Evolutionary conservation across 495 filamentous ascomycete genomes (phyloP).

Genomic region (Astrothelium macrocarpum): DNA sequence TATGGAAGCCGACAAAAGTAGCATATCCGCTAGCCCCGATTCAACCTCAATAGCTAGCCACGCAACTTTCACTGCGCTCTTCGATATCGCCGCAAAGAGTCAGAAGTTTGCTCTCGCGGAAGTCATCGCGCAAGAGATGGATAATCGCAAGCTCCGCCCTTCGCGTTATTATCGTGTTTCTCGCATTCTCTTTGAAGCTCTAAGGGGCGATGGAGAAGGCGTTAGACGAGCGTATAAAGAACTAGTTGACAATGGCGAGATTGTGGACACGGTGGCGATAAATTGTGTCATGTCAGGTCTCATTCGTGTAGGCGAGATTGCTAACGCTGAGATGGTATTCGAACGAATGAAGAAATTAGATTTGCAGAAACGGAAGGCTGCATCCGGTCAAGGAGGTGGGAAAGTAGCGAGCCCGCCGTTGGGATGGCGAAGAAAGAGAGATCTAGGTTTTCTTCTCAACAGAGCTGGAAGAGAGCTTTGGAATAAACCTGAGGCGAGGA

Average conservation of each 20-base stretch:
- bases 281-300: slow-evolving; percentile 78
- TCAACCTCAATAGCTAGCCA: slow-evolving; percentile 50
- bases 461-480: slow-evolving; percentile 42
- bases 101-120: slow-evolving; percentile 74
- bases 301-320: slow-evolving; percentile 58
- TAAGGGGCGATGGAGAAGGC: slow-evolving; percentile 55
- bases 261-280: slow-evolving; percentile 78
- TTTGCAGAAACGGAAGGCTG: slow-evolving; percentile 9
- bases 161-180: slow-evolving; percentile 69
- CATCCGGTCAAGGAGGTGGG: slow-evolving; percentile 10
- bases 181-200: slow-evolving; percentile 72
- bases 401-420: slow-evolving; percentile 28
- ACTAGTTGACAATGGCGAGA: slow-evolving; percentile 69
- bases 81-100: slow-evolving; percentile 77
- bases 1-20: slow-evolving; percentile 50
- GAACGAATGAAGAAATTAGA: slow-evolving; percentile 62
- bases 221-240: slow-evolving; percentile 63
- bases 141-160: slow-evolving; percentile 49
- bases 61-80: slow-evolving; percentile 84
- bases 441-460: slow-evolving; percentile 35
- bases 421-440: slow-evolving; percentile 26
- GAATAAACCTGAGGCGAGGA: slow-evolving; percentile 42
- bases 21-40: slow-evolving; percentile 31
- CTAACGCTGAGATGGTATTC: slow-evolving; percentile 68
- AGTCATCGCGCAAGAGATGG: slow-evolving; percentile 75